A percentile compares a stretch with the other conserved stretches of the same genome.
Evolutionary conservation across 202 grass and related monocot genomes (phyloP).

Genomic region (Alloteropsis angusta): DNA sequence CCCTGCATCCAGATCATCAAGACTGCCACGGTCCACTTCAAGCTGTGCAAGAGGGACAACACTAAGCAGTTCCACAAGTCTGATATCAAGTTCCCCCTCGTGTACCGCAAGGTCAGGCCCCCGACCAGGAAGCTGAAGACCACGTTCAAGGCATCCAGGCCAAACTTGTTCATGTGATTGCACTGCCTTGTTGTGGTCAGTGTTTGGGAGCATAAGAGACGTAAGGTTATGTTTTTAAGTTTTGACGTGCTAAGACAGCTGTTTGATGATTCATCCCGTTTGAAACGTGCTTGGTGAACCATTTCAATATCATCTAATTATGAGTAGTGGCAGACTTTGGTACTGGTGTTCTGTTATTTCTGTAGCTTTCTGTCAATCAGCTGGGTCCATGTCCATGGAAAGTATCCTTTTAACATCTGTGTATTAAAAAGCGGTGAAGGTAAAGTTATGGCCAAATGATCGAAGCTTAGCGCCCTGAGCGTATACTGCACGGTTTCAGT

Average conservation of each 20-base stretch:
- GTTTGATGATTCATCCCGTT: constrained; percentile 16
- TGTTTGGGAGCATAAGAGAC: constrained; percentile 2
- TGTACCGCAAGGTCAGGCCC: constrained; percentile 70
- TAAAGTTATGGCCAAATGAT: too few species aligned
- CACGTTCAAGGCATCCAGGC: constrained; percentile 76
- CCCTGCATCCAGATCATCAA: constrained; percentile 91
- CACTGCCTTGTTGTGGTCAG: not conserved
- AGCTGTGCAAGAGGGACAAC: constrained; percentile 82
- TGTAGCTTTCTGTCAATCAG: too few species aligned
- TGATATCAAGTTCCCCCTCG: constrained; percentile 67
- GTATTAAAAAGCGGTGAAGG: too few species aligned
- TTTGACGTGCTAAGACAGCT: constrained; percentile 7
- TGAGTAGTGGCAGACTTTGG: not conserved
- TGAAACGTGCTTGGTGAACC: constrained; percentile 11
- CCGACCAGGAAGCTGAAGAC: constrained; percentile 84
- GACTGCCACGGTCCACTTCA: constrained; percentile 41
- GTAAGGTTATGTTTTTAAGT: not conserved
- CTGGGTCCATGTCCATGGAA: too few species aligned
- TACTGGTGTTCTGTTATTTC: not conserved
- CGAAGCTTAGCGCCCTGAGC: too few species aligned
- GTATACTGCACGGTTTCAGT: too few species aligned
- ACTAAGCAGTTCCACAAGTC: constrained; percentile 85
- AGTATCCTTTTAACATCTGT: too few species aligned
- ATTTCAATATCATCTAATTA: not conserved
- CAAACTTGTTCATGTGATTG: constrained; percentile 78